Conservation (phyloP, 495 filamentous ascomycete genomes). For the Aspergillus homomorphus region DNA sequence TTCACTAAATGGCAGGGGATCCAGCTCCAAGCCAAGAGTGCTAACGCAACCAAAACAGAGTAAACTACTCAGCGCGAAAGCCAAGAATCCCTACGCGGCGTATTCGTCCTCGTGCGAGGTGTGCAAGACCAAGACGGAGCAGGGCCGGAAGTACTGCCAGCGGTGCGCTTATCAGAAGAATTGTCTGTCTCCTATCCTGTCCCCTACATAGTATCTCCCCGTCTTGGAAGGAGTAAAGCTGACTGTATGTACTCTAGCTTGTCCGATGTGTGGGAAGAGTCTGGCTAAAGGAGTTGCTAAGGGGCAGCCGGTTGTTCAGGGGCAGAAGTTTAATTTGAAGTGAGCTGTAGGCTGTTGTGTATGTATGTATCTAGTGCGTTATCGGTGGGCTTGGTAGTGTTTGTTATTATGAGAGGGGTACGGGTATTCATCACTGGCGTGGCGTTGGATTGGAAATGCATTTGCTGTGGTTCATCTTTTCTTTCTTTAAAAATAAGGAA, state of each 20-base stretch:
- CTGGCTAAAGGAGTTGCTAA: slow-evolving; percentile 45
- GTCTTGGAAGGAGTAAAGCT: slow-evolving; percentile 5
- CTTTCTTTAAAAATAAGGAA: no score
- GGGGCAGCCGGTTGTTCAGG: slow-evolving; percentile 54
- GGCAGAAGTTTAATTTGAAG: slow-evolving; percentile 64
- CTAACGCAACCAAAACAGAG: slow-evolving; percentile 40
- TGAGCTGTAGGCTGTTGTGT: slow-evolving; percentile 32
- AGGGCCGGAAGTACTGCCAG: slow-evolving; percentile 61
- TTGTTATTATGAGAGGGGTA: no score
- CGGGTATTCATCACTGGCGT: neutral
- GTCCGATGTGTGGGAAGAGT: slow-evolving; percentile 64
- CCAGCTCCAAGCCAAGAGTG: no score
- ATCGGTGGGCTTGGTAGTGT: neutral
- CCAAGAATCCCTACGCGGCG: slow-evolving; percentile 67
- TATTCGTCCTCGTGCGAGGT: slow-evolving; percentile 59
- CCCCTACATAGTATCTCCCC: slow-evolving; percentile 22
- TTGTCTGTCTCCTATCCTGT: slow-evolving; percentile 37
- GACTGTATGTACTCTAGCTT: slow-evolving; percentile 39
- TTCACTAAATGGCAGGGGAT: no score
- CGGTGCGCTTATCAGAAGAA: slow-evolving; percentile 65
- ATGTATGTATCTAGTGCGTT: slow-evolving; percentile 1
- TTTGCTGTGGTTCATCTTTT: no score
- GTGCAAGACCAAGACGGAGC: slow-evolving; percentile 65
- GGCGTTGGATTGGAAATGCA: slow-evolving; percentile 20
- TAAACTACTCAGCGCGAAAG: slow-evolving; percentile 64